Conservation (phyloP, 768 basidiomycete species). For the Kwoniella bestiolae region DNA sequence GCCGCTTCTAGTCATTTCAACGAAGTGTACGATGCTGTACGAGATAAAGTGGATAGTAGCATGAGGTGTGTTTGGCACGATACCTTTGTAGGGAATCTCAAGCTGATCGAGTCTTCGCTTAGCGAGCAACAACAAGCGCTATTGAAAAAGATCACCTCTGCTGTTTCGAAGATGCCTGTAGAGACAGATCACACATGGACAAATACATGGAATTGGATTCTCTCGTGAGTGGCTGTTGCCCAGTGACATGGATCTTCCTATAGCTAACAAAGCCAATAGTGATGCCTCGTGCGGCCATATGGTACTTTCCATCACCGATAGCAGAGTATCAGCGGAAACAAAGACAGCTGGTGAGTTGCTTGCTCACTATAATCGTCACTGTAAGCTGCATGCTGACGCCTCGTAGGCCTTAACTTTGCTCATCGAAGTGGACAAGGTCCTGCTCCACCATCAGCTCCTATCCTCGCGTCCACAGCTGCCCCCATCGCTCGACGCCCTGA, state of each 20-base stretch:
- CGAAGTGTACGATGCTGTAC: slow-evolving; percentile 94
- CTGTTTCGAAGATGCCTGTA: slow-evolving; percentile 78
- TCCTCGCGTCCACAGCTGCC: slow-evolving; percentile 7
- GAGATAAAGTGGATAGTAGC: slow-evolving; percentile 83
- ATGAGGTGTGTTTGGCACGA: slow-evolving; percentile 65
- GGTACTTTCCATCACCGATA: slow-evolving; percentile 86
- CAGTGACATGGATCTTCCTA: neutral
- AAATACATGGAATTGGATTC: slow-evolving; percentile 99
- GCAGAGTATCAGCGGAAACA: slow-evolving; percentile 86
- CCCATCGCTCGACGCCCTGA: slow-evolving; percentile 17
- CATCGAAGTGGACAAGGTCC: slow-evolving; percentile 33
- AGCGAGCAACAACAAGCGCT: slow-evolving; percentile 81
- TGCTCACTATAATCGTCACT: slow-evolving; percentile 4
- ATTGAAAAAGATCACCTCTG: slow-evolving; percentile 84
- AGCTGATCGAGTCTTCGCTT: neutral
- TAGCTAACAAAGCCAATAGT: slow-evolving; percentile 51
- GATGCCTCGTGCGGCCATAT: slow-evolving; percentile 92
- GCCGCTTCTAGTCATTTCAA: slow-evolving; percentile 80
- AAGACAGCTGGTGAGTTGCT: slow-evolving; percentile 86
- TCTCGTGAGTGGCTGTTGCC: slow-evolving; percentile 60
- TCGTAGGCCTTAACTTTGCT: slow-evolving; percentile 86
- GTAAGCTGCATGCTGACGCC: neutral
- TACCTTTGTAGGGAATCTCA: slow-evolving; percentile 3
- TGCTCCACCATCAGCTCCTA: slow-evolving; percentile 29
- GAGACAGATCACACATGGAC: slow-evolving; percentile 90